Percentiles rank a stretch among this genome's conserved stretches.
Evolutionary conservation across 2,329 filamentous ascomycete genomes (phyloP).

Genomic region (Pestalotiopsis sp.): DNA sequence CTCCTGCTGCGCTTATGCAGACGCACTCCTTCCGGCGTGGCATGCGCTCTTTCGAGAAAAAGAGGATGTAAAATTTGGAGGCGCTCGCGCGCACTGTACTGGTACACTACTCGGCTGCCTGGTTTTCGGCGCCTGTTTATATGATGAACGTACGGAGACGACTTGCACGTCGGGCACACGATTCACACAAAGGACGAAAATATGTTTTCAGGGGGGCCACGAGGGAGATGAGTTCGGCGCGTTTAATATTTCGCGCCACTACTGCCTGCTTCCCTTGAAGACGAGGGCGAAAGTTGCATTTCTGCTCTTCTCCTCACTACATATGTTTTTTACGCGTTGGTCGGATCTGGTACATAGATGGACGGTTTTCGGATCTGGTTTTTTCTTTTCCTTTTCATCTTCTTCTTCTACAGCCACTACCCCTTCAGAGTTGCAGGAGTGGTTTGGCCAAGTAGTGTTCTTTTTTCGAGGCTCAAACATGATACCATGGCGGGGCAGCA

Average conservation of each 20-base stretch:
- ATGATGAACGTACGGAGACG: not conserved
- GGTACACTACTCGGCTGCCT: not conserved
- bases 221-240: not conserved
- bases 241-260: not conserved
- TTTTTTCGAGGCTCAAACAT: no score
- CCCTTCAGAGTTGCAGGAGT: not conserved
- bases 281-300: not conserved
- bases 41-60: not conserved
- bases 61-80: not conserved
- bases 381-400: not conserved
- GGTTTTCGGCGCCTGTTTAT: not conserved
- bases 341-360: not conserved
- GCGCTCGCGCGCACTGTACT: not conserved
- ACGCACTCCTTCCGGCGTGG: not conserved
- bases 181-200: no score
- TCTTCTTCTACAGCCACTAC: not conserved
- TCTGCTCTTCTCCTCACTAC: not conserved
- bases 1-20: not conserved
- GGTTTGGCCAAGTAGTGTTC: no score
- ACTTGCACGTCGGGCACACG: no score
- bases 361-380: not conserved
- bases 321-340: not conserved
- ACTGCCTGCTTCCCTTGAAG: not conserved
- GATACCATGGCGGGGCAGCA: no score
- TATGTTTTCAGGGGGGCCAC: not conserved